Conservation (phyloP, 1,284 basidiomycete species). For the Cutaneotrichosporon sp. region DNA sequence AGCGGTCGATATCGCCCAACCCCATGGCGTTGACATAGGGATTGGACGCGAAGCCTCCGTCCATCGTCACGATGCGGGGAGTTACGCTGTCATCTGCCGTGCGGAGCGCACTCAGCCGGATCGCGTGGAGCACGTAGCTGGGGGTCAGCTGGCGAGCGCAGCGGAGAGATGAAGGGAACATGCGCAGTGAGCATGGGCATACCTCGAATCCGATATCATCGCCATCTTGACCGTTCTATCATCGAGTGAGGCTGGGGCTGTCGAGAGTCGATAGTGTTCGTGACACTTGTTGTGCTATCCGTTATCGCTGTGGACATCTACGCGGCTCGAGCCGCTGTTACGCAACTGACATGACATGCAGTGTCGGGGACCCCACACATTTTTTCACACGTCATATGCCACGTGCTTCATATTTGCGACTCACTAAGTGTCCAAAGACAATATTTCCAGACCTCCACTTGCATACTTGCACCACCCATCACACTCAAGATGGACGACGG, state of each 20-base stretch:
- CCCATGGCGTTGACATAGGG: constrained; percentile 76
- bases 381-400: constrained; percentile 3
- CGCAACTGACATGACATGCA: not conserved
- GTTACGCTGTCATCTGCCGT: constrained; percentile 81
- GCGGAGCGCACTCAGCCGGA: constrained; percentile 82
- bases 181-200: constrained; percentile 11
- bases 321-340: not conserved
- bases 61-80: constrained; percentile 72
- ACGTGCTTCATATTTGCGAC: constrained; percentile 1
- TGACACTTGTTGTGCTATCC: not conserved
- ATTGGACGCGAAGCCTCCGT: constrained; percentile 62
- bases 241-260: not conserved
- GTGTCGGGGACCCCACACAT: not conserved
- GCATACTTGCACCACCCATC: not conserved
- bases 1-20: constrained; percentile 70
- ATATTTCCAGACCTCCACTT: constrained; percentile 1
- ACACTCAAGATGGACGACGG: constrained; percentile 47
- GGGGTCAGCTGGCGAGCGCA: not conserved
- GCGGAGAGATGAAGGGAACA: not conserved
- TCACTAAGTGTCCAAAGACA: not conserved
- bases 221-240: constrained; percentile 37
- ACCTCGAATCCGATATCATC: constrained; percentile 50
- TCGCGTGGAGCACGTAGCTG: constrained; percentile 80
- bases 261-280: not conserved
- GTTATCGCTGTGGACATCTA: too few relatives aligned